Evolutionary conservation across 805 yeast species (phyloP), one percentile per base, ranked within the genome.

Genomic region (Brettanomyces nanus): DNA sequence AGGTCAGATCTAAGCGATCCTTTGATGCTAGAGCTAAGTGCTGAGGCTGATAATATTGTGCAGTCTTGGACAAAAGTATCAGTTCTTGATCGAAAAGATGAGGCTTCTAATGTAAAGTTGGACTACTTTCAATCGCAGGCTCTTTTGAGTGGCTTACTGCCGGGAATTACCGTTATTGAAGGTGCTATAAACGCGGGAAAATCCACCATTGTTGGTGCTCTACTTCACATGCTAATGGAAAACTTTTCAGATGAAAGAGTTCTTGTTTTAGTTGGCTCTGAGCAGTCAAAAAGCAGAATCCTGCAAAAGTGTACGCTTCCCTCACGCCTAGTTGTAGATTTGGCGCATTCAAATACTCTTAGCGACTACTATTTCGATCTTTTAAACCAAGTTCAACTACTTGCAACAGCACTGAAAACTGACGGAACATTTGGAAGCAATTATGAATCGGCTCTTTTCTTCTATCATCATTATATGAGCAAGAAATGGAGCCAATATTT

Each of bases 401-500:
- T 66, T 7, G 66, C 71, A 0, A 36, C 38, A 2, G 31, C 44
- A 3, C 26, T 65, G 21, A 53, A 47, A 1, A 43, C 56, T 13
- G 56, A 55, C 2, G 69, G 66, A 3, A 62, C 58, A 0, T 61
- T 60, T 47, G 68, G 65, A 3, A 61, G 59, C 30, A 59, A 64
- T 22, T 47, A 61, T 11, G 58, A 54, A n/a, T 54, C 68, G 3
- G 67, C 71, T 0, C 40, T 36, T 5, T 48, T 45, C 19, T 64
- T 68, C 37, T 63, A 40, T 44, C 42, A 41, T 6, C 45, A 47
- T 5, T 45, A 55, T 26, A 41, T 67, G 5, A 21, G 30, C 3
- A 38, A 50, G 2, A 17, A 36, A 14, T 52, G 58, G 56, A 23
- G 23, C 2, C 11, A 11, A 19, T 65, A 19, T 58, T 57, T 47